Evolutionary conservation across 1,284 basidiomycete genomes (phyloP).

Genomic region (Puccinia horiana): DNA sequence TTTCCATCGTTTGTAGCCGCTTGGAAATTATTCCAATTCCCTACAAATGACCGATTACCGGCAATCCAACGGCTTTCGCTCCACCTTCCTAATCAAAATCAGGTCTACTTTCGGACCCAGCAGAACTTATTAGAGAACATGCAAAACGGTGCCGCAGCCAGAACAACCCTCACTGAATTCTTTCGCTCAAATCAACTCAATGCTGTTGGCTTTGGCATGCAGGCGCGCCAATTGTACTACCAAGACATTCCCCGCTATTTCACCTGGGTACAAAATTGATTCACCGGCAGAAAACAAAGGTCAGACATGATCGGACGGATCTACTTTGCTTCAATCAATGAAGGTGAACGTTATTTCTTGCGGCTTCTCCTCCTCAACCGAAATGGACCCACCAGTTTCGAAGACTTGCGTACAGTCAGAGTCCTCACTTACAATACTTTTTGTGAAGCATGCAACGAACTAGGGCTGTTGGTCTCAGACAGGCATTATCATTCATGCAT

Average conservation of each 20-base stretch:
- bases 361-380: background rate
- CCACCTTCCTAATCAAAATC: no score
- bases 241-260: background rate
- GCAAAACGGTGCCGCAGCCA: background rate
- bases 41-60: background rate
- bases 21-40: background rate
- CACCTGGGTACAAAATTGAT: background rate
- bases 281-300: background rate
- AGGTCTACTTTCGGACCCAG: no score
- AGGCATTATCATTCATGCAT: background rate
- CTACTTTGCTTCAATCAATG: background rate
- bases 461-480: background rate
- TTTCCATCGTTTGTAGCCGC: slow-evolving; percentile 51
- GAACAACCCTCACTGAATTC: background rate
- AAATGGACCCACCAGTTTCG: background rate
- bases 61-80: no score
- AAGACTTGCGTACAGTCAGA: background rate
- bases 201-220: no score
- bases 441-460: background rate
- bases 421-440: background rate
- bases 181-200: background rate
- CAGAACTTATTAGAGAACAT: background rate
- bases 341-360: background rate
- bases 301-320: background rate
- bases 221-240: background rate